Percentiles rank a stretch among this genome's conserved stretches.
Evolutionary conservation across 2,329 filamentous ascomycete genomes (phyloP).

Genomic region (Alternaria incomplexa): DNA sequence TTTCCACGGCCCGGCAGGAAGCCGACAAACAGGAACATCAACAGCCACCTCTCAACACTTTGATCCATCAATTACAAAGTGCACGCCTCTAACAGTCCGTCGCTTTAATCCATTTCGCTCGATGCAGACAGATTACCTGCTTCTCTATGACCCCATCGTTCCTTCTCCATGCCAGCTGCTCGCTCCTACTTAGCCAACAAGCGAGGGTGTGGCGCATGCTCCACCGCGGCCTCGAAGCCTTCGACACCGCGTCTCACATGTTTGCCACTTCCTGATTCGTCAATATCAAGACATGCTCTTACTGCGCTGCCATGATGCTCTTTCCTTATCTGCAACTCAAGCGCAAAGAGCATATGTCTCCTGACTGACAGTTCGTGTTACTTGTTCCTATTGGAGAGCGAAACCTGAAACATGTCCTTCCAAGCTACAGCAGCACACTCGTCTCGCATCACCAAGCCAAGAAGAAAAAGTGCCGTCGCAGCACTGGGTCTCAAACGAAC

Average conservation of each 20-base stretch:
- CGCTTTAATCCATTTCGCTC: background rate
- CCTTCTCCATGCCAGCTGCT: background rate
- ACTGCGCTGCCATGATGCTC: conserved; percentile 22
- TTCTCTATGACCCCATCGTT: background rate
- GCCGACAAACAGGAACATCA: background rate
- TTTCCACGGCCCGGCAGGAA: background rate
- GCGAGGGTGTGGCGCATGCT: conserved; percentile 20
- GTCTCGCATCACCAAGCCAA: conserved; percentile 37
- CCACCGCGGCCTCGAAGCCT: background rate
- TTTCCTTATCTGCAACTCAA: background rate
- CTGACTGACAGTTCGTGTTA: conserved; percentile 11
- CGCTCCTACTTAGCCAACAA: background rate
- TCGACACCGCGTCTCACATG: conserved; percentile 15
- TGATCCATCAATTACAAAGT: background rate
- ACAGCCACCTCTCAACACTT: background rate
- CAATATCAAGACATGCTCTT: conserved; percentile 25
- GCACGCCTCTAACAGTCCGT: background rate
- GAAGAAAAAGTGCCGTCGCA: conserved; percentile 29
- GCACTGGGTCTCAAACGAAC: conserved; percentile 38
- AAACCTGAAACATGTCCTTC: conserved; percentile 27
- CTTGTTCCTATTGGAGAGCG: background rate
- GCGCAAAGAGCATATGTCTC: background rate
- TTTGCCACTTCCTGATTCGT: conserved; percentile 31
- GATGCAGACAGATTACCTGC: background rate
- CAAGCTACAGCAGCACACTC: conserved; percentile 40